Evolutionary conservation across 2,329 filamentous ascomycete species (phyloP), one percentile per base, ranked within the genome.

Genomic region (Arthrocladium fulminans): DNA sequence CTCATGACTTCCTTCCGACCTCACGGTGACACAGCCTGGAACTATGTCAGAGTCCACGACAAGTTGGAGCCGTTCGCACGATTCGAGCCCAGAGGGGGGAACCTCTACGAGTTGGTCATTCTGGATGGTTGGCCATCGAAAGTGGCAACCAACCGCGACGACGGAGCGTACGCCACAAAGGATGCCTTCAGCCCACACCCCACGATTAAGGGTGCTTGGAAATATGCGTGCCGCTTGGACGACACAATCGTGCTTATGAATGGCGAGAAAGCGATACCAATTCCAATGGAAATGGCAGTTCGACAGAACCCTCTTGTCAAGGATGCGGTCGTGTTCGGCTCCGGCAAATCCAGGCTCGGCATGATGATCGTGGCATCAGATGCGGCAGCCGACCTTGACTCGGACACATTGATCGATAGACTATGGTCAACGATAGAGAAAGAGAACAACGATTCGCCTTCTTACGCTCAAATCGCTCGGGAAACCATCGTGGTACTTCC

Each of bases 1-100:
- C 61, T 83, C 12, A 80, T 81, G 75, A 81, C 76, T 1, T 80
- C 77, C 0, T 73, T 75, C 53, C 67, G 79, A 8, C 67, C 71
- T 0, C 59, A 60, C 2, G 71, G 64, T 1, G 80, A 83, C 59
- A 72, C 71, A 35, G 73, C 68, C 2, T 84, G 80, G 80, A 75
- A 80, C 56, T 83, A 80, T 52, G 61, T 81, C n/a, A 65, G 73
- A 1, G 65, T 69, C 0, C 59, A 68, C 1, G 61, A 66, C 0
- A 57, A 61, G 12, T 63, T 72, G 2, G 61, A 63, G 25, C 63
- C 67, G 1, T 76, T 65, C 49, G 59, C 78, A 5, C 62, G 37
- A 54, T 71, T 62, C 29, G 64, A 67, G 47, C 63, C 64, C 12
- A 59, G 58, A 30, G 62, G 58, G 24, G 59, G 60, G 1, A 65